Evolutionary conservation across 331 rosid genomes (phyloP).

Genomic region (Saraca asoca): DNA sequence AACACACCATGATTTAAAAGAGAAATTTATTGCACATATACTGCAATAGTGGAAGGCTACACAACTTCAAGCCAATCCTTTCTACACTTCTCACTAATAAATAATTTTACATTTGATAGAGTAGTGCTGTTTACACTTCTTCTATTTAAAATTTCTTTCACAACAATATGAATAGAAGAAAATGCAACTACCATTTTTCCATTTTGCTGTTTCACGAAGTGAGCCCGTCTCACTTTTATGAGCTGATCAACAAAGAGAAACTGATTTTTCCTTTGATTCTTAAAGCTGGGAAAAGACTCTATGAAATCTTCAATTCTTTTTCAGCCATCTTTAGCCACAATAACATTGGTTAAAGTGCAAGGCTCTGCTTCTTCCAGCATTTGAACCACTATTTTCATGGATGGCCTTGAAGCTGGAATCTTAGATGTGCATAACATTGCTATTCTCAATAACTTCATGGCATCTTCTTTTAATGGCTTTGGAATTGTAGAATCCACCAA

Average conservation of each 20-base stretch:
- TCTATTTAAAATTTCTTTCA: too few relatives aligned
- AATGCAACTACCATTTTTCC: too few relatives aligned
- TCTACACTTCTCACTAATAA: conserved; percentile 10
- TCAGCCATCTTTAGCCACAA: conserved; percentile 43
- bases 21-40: neutral
- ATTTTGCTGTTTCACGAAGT: too few relatives aligned
- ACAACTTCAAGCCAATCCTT: conserved; percentile 17
- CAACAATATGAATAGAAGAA: too few relatives aligned
- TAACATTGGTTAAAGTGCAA: conserved; percentile 41
- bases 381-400: conserved; percentile 90
- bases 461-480: conserved; percentile 62
- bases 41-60: conserved; percentile 1
- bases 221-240: neutral
- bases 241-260: conserved; percentile 10
- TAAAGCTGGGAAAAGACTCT: neutral
- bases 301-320: conserved; percentile 18
- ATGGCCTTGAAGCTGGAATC: conserved; percentile 73
- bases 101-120: neutral
- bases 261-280: neutral
- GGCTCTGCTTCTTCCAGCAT: conserved; percentile 88
- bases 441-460: conserved; percentile 62
- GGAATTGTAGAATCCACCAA: conserved; percentile 69
- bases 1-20: neutral
- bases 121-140: too few relatives aligned
- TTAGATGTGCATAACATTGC: conserved; percentile 67